These are phyloP conservation scores for Lactifluus subvellereus DNA, from an alignment of 768 basidiomycete species.

Conservation along the genomic window DNA sequence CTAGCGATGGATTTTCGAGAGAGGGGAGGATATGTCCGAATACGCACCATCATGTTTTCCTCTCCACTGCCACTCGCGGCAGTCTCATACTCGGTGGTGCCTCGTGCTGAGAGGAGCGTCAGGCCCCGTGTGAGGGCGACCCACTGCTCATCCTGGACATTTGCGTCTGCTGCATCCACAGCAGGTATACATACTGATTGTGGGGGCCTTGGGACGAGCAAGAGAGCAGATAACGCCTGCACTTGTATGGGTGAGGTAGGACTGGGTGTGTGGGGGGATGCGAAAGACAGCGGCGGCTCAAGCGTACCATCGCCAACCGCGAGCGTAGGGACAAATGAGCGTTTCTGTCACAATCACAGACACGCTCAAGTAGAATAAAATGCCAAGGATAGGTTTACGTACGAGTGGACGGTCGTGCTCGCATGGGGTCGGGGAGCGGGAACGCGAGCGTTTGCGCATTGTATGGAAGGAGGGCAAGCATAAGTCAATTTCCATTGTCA, in stretches of 20 bases:
- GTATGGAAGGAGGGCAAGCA: constrained; percentile 41
- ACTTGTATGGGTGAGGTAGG: constrained; percentile 28
- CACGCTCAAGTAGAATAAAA: not conserved
- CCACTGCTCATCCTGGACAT: constrained; percentile 53
- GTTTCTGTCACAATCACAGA: constrained; percentile 44
- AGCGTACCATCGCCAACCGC: constrained; percentile 30
- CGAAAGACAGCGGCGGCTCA: constrained; percentile 13
- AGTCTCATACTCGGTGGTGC: not conserved
- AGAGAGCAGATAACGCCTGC: not conserved
- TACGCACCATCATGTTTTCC: constrained; percentile 39
- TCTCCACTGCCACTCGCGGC: constrained; percentile 29
- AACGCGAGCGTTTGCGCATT: constrained; percentile 28
- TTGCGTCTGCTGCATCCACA: constrained; percentile 17
- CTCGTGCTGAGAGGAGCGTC: constrained; percentile 36
- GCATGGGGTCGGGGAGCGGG: constrained; percentile 29
- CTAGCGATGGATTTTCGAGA: not conserved
- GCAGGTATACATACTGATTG: constrained; percentile 4
- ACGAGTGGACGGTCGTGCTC: constrained; percentile 53
- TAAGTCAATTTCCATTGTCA: constrained; percentile 55
- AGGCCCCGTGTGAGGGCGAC: constrained; percentile 63
- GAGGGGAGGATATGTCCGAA: not conserved
- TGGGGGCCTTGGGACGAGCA: not conserved
- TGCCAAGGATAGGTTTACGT: constrained; percentile 24
- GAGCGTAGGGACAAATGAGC: constrained; percentile 35
- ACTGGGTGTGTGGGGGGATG: constrained; percentile 19